These are phyloP conservation scores for Polytolypa hystricis DNA, from an alignment of 2,329 filamentous ascomycete species.

Conservation along the genomic window DNA sequence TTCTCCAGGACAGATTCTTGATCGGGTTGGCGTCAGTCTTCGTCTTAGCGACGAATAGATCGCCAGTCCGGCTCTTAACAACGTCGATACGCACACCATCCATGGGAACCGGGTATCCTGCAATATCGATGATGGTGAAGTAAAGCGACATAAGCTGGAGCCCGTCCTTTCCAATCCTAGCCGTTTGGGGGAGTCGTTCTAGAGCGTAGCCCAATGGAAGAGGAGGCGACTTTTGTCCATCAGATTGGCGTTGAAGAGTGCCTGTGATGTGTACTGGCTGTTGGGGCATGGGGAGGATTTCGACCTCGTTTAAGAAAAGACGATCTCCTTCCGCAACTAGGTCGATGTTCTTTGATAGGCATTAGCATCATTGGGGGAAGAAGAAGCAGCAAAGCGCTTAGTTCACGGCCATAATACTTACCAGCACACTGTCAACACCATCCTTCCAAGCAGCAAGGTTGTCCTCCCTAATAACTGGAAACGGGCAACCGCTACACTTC, in stretches of 20 bases:
- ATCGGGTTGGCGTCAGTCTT: constrained; percentile 28
- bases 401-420: constrained; percentile 17
- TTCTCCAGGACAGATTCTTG: constrained; percentile 28
- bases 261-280: constrained; percentile 22
- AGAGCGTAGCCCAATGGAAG: constrained; percentile 33
- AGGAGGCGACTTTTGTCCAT: constrained; percentile 26
- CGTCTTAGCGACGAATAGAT: constrained; percentile 27
- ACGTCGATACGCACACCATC: constrained; percentile 32
- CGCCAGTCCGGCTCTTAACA: constrained; percentile 24
- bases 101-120: constrained; percentile 32
- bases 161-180: constrained; percentile 18
- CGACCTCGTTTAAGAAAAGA: constrained; percentile 27
- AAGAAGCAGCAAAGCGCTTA: too few species aligned
- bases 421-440: constrained; percentile 25
- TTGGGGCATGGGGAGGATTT: constrained; percentile 27
- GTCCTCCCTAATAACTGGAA: constrained; percentile 22
- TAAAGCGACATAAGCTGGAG: constrained; percentile 28
- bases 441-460: constrained; percentile 22
- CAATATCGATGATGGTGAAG: constrained; percentile 36
- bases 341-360: constrained; percentile 22
- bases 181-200: constrained; percentile 25
- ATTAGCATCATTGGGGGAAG: too few species aligned
- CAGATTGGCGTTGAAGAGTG: constrained; percentile 24
- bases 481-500: constrained; percentile 29
- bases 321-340: constrained; percentile 25